These are phyloP conservation scores for Zygoascus bituminiphila DNA, from an alignment of 805 yeast genomes.

Conservation along the genomic window DNA sequence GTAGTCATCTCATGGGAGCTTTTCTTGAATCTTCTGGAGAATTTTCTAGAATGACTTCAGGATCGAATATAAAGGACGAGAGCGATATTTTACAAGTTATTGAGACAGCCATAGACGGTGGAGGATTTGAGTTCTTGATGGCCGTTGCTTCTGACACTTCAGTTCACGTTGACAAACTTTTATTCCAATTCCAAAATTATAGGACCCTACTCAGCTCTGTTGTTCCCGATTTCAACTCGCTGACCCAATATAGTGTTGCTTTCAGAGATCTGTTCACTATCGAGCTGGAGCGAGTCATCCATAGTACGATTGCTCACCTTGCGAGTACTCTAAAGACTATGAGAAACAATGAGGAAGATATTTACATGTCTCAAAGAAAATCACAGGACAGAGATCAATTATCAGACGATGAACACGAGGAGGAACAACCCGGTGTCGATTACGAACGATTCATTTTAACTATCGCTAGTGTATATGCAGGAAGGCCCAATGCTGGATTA, in stretches of 20 bases:
- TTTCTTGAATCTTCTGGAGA: background rate
- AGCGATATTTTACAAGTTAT: slow-evolving; percentile 22
- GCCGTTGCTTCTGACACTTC: slow-evolving; percentile 29
- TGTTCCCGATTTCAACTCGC: background rate
- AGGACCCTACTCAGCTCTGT: slow-evolving; percentile 5
- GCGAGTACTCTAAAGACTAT: slow-evolving; percentile 35
- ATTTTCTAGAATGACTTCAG: background rate
- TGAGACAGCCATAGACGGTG: slow-evolving; percentile 26
- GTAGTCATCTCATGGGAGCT: background rate
- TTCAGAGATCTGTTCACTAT: slow-evolving; percentile 12
- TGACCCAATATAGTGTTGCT: background rate
- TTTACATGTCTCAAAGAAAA: background rate
- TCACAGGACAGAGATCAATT: background rate
- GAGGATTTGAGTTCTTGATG: slow-evolving; percentile 33
- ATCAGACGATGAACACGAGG: slow-evolving; percentile 17
- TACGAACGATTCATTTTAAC: slow-evolving; percentile 80
- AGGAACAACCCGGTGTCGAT: slow-evolving; percentile 64
- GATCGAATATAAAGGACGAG: background rate
- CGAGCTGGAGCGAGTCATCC: slow-evolving; percentile 22
- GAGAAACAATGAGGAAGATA: slow-evolving; percentile 32
- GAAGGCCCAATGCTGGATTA: slow-evolving; percentile 47
- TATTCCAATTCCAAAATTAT: slow-evolving; percentile 4
- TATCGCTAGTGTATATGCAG: slow-evolving; percentile 57
- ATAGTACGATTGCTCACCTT: slow-evolving; percentile 26
- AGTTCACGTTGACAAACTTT: background rate